Percentiles rank a stretch among this genome's conserved stretches.
phyloP scores from a whole-genome alignment of 2,329 filamentous ascomycete species.

The Penicillium polonicum region DNA sequence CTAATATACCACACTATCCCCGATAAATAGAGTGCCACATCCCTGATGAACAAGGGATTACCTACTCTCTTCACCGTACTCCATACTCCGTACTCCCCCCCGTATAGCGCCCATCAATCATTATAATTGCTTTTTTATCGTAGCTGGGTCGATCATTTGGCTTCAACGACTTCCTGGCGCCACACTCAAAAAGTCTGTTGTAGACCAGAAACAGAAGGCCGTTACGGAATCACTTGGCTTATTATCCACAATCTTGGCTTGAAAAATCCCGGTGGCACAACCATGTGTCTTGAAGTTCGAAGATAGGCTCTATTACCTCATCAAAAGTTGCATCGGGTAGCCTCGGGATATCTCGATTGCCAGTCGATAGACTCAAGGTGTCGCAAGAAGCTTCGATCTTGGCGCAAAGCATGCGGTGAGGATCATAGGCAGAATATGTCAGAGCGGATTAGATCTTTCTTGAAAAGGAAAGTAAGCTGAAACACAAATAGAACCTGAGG shows the following conservation, averaged over 20 bases:
- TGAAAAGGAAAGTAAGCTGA: background rate
- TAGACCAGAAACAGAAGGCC: conserved; percentile 7
- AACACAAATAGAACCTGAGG: conserved; percentile 6
- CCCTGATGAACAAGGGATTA: background rate
- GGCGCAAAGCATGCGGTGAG: background rate
- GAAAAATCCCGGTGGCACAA: conserved; percentile 12
- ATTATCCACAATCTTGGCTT: background rate
- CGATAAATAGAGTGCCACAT: background rate
- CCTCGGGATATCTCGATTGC: conserved; percentile 1
- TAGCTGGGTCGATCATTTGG: conserved; percentile 1
- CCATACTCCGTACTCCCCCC: background rate
- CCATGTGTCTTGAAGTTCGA: conserved; percentile 13
- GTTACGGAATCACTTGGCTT: background rate
- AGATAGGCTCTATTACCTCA: background rate
- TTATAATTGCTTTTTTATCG: conserved; percentile 5
- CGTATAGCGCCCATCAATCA: background rate
- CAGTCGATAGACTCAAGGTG: background rate
- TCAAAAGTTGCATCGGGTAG: conserved; percentile 16
- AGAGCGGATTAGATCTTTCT: background rate
- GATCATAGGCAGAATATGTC: background rate
- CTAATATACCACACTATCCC: background rate
- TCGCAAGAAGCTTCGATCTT: conserved; percentile 1
- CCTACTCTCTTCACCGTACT: background rate
- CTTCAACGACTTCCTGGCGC: background rate
- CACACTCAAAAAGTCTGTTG: conserved; percentile 8